Percentiles rank a stretch among this genome's conserved stretches.
Conservation (phyloP, 1,139 yeast genomes). For the Komagataea norvegica region DNA sequence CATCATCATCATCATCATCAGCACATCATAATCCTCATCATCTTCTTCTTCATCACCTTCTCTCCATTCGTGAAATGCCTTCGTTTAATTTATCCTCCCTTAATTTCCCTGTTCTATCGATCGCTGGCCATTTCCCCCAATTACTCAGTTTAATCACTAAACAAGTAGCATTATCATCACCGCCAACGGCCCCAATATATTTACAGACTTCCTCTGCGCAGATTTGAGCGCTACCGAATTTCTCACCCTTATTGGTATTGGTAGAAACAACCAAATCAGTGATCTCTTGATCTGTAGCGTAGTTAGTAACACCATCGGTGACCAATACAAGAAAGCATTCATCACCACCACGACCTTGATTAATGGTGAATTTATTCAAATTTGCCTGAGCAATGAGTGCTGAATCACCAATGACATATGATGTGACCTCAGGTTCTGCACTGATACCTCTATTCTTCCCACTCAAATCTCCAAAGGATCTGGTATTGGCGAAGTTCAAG, state of each 20-base stretch:
- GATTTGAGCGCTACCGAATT: conserved; percentile 49
- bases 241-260: conserved; percentile 64
- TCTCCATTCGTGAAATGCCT: conserved; percentile 38
- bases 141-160: conserved; percentile 73
- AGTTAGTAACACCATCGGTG: conserved; percentile 83
- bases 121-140: conserved; percentile 90
- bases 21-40: too few relatives aligned
- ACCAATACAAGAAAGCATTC: conserved; percentile 76
- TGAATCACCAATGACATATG: conserved; percentile 57
- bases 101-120: conserved; percentile 76
- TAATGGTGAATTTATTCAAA: conserved; percentile 31
- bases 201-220: conserved; percentile 83
- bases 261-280: conserved; percentile 79
- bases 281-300: conserved; percentile 82
- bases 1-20: background rate
- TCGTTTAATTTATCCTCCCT: conserved; percentile 70
- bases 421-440: conserved; percentile 86
- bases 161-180: conserved; percentile 94
- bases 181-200: conserved; percentile 83
- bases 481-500: conserved; percentile 75
- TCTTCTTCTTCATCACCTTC: conserved; percentile 12
- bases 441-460: conserved; percentile 82
- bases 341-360: conserved; percentile 48
- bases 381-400: conserved; percentile 26
- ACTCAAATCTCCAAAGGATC: conserved; percentile 84